Conservation (phyloP, 371 early-diverging fungal species). For the Umbelopsis sp. region DNA sequence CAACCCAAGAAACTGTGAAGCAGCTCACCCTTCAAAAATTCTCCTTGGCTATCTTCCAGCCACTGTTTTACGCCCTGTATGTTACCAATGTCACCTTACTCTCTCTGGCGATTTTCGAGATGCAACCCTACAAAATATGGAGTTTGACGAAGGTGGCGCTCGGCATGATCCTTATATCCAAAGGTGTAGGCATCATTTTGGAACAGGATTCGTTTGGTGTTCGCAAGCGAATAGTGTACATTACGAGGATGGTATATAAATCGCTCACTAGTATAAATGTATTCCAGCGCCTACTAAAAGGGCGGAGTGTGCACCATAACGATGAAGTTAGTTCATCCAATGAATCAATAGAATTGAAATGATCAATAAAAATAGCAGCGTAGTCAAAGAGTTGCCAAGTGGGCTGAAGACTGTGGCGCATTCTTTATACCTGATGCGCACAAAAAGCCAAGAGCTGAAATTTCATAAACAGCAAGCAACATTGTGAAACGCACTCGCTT, state of each 20-base stretch:
- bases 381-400: too few relatives aligned
- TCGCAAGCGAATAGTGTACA: constrained; percentile 1
- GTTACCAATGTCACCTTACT: constrained; percentile 24
- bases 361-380: background rate
- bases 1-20: constrained; percentile 23
- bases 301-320: background rate
- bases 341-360: constrained; percentile 12
- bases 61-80: constrained; percentile 25
- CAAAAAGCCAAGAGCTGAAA: too few relatives aligned
- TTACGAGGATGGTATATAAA: background rate
- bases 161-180: constrained; percentile 14
- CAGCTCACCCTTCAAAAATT: constrained; percentile 22
- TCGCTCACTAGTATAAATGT: background rate
- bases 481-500: background rate
- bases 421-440: too few relatives aligned
- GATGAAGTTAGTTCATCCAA: background rate
- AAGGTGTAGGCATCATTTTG: constrained; percentile 9
- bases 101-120: constrained; percentile 14
- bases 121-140: constrained; percentile 1
- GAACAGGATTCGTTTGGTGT: constrained; percentile 9
- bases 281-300: background rate
- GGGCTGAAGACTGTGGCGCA: too few relatives aligned
- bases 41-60: constrained; percentile 23
- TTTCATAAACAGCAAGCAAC: background rate
- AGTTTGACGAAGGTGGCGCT: background rate